Base-by-base conservation (phyloP, 2,329 filamentous ascomycete genomes). In the Penicillium crustosum region DNA sequence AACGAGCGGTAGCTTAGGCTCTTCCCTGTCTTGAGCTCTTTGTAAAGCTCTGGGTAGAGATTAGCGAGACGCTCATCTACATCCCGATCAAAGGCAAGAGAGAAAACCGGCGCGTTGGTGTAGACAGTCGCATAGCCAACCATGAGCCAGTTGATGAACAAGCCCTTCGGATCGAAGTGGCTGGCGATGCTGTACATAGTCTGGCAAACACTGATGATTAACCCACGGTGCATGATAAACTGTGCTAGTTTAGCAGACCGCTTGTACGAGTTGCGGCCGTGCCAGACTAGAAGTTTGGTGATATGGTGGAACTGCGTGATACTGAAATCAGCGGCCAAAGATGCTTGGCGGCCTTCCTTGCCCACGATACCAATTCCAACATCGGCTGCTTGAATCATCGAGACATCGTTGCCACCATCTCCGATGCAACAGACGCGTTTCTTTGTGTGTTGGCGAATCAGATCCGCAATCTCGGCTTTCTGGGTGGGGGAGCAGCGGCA, bases 361-460 rank as follows among this genome's bases (percentile, higher is more conserved):
- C 94, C 94, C 0, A 97, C 94, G 61, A 99, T 99, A 60, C 94
- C 94, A 27, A 99, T 93, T 60, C 95, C 95, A 0, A 99, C 93
- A 70, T 99, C 94, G 0, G 95, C 94, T 8, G 94, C 93, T 79
- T 97, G 94, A 66, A 99, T 99, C 94, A 99, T 99, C 66, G 89
- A 93, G 6, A 99, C 94, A 73, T 99, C 95, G 76, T 99, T 99
- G 67, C 95, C 94, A 64, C 94, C 94, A 70, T 99, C 94, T 38
- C 94, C 94, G 66, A 99, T 99, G 72, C 94, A 97, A 77, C 93
- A 96, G 17, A 97, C 90, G 15, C 95, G 89, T 76, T 97, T 97
- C 75, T 91, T 92, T 21, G 94, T 99, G 75, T 91, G 88, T 50
- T 89, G 85, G 60, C 93, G 91, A 77, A 99, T 99, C 49, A 97